Base-by-base conservation (phyloP, 78 protist species). In the Dictyostelium brefeldianum region DNA sequence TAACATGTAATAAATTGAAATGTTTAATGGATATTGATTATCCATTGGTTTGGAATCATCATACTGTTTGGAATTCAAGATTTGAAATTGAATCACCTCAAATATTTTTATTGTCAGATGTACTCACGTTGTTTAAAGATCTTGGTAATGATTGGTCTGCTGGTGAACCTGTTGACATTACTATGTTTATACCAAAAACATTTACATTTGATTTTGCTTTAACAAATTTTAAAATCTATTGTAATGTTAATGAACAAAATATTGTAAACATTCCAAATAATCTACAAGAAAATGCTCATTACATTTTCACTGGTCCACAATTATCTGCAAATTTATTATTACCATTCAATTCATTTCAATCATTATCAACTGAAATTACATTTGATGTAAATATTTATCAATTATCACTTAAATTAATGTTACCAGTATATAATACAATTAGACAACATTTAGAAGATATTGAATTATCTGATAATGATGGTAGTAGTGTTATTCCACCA, bases 171-270 rank as follows among this genome's bases (percentile, higher is more conserved):
- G 69, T 74, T 0, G 95, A 90, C 20, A 80, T 90, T 56, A 80
- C 85, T 2, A 80, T 81, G 90, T 90, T 90, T 69, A 54, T 90
- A 18, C 95, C 95, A 3, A 71, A 62, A 31, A 36, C 57, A 20
- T 78, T 78, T 36, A 80, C 46, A 20, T 90, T 81, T 48, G 65
- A 36, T 50, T 57, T 90, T 31, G 8, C 1, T 0, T 46, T 89
- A 2, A 31, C 79, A 27, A 74, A 90, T n/a, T 90, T 81, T 12
- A 54, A 54, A 48, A 25, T 90, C 22, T 90, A 50, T 59, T 90
- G 95, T 48, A 90, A 90, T 69, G 95, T 80, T 4, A 90, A 90
- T 36, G 95, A 90, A 59, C 95, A 90, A 62, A 90, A 90, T 25
- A 90, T 90, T 50, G 81, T 90, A 18, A 81, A 81, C 54, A 64